A percentile compares a stretch with the other conserved stretches of the same genome.
phyloP scores from a whole-genome alignment of 2,329 filamentous ascomycete species.

The Polytolypa hystricis region DNA sequence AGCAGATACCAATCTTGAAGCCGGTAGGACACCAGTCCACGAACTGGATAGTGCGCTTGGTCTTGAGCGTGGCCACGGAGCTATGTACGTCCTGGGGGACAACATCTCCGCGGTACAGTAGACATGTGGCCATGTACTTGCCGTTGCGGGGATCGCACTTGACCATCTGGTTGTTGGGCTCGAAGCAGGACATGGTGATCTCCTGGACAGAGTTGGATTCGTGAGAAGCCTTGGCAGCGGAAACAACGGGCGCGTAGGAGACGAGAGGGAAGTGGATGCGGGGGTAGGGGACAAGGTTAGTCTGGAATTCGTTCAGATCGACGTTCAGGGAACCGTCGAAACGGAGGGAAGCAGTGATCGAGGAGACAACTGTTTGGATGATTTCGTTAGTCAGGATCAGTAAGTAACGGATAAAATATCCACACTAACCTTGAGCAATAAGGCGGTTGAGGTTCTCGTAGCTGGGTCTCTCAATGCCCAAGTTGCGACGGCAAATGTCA shows the following conservation, averaged over 20 bases:
- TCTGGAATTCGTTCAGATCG: conserved; percentile 99
- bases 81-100: conserved; percentile 91
- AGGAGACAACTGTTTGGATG: conserved; percentile 66
- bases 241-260: conserved; percentile 89
- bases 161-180: conserved; percentile 99
- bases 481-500: conserved; percentile 96
- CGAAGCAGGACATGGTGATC: conserved; percentile 87
- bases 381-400: conserved; percentile 25
- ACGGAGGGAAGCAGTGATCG: conserved; percentile 94
- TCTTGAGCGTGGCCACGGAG: conserved; percentile 93
- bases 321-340: conserved; percentile 99
- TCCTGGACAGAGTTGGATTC: conserved; percentile 93
- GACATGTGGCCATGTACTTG: conserved; percentile 99
- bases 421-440: conserved; percentile 73
- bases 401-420: neutral
- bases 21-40: conserved; percentile 99
- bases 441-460: conserved; percentile 98
- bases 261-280: conserved; percentile 99
- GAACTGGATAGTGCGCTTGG: conserved; percentile 98
- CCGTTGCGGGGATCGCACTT: conserved; percentile 97
- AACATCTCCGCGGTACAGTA: conserved; percentile 97
- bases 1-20: conserved; percentile 99
- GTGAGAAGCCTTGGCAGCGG: conserved; percentile 88
- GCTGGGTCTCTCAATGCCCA: conserved; percentile 93
- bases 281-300: conserved; percentile 96